These are phyloP conservation scores for Exobasidium rhododendri DNA, from an alignment of 1,284 basidiomycete species.

Conservation along the genomic window DNA sequence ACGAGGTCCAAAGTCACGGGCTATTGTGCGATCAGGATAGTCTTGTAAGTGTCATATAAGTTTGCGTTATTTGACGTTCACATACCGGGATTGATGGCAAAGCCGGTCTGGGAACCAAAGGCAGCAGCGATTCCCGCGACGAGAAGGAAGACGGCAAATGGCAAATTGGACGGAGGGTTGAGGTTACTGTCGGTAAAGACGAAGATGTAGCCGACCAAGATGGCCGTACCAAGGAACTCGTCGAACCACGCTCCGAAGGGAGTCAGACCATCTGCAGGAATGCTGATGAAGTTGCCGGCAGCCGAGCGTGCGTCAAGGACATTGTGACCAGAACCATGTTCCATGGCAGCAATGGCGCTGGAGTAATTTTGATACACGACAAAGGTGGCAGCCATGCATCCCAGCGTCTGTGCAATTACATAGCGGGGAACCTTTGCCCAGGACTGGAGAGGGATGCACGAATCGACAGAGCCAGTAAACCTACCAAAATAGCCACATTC, in stretches of 20 bases:
- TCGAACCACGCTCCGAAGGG: slow-evolving; percentile 55
- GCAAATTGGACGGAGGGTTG: slow-evolving; percentile 59
- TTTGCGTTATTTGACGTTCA: slow-evolving; percentile 55
- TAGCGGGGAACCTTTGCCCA: slow-evolving; percentile 63
- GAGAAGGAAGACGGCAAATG: slow-evolving; percentile 62
- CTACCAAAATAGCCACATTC: too few relatives aligned
- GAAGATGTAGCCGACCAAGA: slow-evolving; percentile 37
- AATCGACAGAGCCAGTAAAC: too few relatives aligned
- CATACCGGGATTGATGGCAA: slow-evolving; percentile 67
- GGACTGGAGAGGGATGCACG: background rate
- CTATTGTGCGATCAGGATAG: background rate
- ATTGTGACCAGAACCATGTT: background rate
- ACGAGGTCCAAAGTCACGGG: slow-evolving; percentile 1
- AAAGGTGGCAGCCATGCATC: slow-evolving; percentile 67
- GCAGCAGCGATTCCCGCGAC: slow-evolving; percentile 61
- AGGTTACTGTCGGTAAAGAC: slow-evolving; percentile 58
- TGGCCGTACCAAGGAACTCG: slow-evolving; percentile 39
- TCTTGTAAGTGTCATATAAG: background rate
- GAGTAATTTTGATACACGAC: slow-evolving; percentile 72
- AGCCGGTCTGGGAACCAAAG: slow-evolving; percentile 65
- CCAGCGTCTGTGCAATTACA: slow-evolving; percentile 68
- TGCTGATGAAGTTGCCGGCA: slow-evolving; percentile 15
- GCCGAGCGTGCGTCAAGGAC: background rate
- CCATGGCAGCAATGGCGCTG: slow-evolving; percentile 51
- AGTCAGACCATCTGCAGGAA: slow-evolving; percentile 61